Evolutionary conservation across 2,329 filamentous ascomycete species (phyloP).

Genomic region (Monosporascus sp.): DNA sequence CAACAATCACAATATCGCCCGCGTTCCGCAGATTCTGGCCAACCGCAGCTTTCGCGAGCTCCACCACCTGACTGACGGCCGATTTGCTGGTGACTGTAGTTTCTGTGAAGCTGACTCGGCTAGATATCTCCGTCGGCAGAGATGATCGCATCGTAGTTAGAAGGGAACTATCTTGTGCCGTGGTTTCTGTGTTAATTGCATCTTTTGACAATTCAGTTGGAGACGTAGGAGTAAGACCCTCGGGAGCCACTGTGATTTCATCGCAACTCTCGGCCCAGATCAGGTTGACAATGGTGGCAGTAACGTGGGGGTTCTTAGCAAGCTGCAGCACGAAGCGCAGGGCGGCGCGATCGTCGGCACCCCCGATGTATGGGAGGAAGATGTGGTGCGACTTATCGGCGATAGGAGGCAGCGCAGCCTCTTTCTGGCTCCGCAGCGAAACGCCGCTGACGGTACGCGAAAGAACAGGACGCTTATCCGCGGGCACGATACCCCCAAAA

Average conservation of each 20-base stretch:
- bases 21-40: conserved; percentile 59
- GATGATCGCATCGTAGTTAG: conserved; percentile 30
- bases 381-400: conserved; percentile 73
- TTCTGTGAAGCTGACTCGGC: conserved; percentile 44
- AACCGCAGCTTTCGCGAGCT: conserved; percentile 54
- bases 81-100: conserved; percentile 36
- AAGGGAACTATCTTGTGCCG: conserved; percentile 30
- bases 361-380: conserved; percentile 83
- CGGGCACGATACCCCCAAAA: conserved; percentile 32
- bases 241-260: conserved; percentile 17
- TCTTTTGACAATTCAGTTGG: conserved; percentile 13
- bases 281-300: conserved; percentile 68
- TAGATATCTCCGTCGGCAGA: conserved; percentile 26
- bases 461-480: conserved; percentile 32
- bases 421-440: conserved; percentile 56
- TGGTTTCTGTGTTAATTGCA: conserved; percentile 25
- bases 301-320: conserved; percentile 71
- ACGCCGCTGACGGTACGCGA: conserved; percentile 48
- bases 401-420: conserved; percentile 53
- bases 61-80: conserved; percentile 41
- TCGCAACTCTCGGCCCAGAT: conserved; percentile 25
- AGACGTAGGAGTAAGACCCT: conserved; percentile 9
- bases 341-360: conserved; percentile 74
- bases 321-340: conserved; percentile 80
- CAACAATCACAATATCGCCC: conserved; percentile 67